These are phyloP conservation scores for Syzygium grande DNA, from an alignment of 345 rosid genomes.

Conservation along the genomic window DNA sequence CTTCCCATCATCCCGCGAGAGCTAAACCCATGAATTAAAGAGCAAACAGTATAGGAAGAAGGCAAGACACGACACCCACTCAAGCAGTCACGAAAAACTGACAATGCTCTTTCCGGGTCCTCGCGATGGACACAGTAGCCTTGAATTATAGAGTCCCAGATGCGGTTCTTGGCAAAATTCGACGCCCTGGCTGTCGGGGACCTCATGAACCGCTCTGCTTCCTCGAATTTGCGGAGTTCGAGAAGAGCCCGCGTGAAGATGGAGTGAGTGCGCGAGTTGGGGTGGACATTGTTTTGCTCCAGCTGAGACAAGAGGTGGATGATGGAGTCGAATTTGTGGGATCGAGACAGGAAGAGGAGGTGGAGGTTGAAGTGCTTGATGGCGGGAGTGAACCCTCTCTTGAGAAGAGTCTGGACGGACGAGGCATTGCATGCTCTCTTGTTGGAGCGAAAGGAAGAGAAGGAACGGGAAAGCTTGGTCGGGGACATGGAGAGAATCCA, in stretches of 20 bases:
- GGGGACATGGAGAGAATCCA: background rate
- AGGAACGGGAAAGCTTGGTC: background rate
- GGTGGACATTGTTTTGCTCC: constrained; percentile 15
- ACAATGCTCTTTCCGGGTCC: constrained; percentile 44
- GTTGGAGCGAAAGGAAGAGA: constrained; percentile 6
- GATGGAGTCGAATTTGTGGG: constrained; percentile 16
- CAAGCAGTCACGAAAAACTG: constrained; percentile 35
- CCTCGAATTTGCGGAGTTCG: constrained; percentile 44
- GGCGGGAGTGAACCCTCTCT: constrained; percentile 47
- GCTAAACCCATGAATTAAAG: constrained; percentile 47
- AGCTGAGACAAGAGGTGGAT: constrained; percentile 27
- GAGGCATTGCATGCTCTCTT: background rate
- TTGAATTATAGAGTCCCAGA: constrained; percentile 48
- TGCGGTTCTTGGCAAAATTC: constrained; percentile 12
- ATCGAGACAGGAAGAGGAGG: constrained; percentile 30
- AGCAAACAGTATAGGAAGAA: constrained; percentile 44
- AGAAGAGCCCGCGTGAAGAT: constrained; percentile 43
- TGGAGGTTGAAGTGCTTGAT: constrained; percentile 29
- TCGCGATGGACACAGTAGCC: constrained; percentile 28
- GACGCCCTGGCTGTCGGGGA: constrained; percentile 27
- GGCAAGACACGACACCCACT: constrained; percentile 43
- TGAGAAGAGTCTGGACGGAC: constrained; percentile 26
- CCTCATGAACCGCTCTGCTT: constrained; percentile 43
- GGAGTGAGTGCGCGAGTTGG: constrained; percentile 30
- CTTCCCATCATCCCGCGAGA: constrained; percentile 37